Percentiles rank a stretch among this genome's conserved stretches.
phyloP scores from a whole-genome alignment of 495 filamentous ascomycete genomes.

The Gamarada debralockiae region DNA sequence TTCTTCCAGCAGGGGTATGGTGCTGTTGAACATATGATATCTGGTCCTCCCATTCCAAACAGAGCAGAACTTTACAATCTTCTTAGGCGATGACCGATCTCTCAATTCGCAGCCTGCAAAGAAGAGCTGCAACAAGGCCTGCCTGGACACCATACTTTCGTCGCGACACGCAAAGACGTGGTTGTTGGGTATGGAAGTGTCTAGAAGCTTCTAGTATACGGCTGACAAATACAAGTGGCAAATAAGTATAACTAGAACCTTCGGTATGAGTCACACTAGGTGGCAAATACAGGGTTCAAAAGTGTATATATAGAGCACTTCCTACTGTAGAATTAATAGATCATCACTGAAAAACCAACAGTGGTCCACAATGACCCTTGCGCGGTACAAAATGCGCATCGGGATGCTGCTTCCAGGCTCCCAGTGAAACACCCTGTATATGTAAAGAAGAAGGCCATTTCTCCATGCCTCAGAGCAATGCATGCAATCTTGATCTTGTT shows the following conservation, averaged over 20 bases:
- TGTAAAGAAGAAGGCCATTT: constrained; percentile 28
- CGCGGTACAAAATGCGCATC: not conserved
- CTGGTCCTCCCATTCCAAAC: constrained; percentile 22
- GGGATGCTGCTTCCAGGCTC: constrained; percentile 4
- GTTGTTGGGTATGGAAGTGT: too few species aligned
- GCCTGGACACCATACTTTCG: constrained; percentile 24
- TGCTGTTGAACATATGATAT: constrained; percentile 28
- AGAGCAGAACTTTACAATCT: constrained; percentile 23
- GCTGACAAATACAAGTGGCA: too few species aligned
- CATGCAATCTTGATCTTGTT: constrained; percentile 27
- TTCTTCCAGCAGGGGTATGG: constrained; percentile 11
- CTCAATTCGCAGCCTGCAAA: constrained; percentile 28
- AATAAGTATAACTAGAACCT: too few species aligned
- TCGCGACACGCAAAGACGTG: constrained; percentile 27
- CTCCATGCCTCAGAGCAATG: constrained; percentile 32
- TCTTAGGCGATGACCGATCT: constrained; percentile 20
- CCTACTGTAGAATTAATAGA: too few species aligned
- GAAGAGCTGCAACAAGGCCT: constrained; percentile 28
- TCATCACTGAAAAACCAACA: too few species aligned
- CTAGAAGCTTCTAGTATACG: too few species aligned
- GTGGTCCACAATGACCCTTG: too few species aligned
- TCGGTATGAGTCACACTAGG: too few species aligned
- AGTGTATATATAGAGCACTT: too few species aligned
- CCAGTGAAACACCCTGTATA: constrained; percentile 26
- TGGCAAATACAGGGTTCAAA: too few species aligned